Conservation (phyloP, 768 basidiomycete genomes). For the Nidula microcarpa region DNA sequence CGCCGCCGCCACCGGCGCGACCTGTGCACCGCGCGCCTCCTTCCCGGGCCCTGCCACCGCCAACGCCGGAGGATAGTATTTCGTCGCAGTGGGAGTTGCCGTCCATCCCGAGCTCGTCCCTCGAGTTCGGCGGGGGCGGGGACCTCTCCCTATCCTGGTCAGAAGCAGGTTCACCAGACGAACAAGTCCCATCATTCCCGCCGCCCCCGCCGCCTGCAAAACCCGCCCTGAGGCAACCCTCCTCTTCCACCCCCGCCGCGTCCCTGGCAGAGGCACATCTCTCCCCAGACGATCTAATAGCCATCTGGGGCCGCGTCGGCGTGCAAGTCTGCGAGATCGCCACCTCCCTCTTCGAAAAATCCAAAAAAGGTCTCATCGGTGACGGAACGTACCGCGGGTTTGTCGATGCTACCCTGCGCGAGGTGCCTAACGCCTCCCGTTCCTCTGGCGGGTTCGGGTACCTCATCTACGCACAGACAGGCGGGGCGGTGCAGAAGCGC, state of each 20-base stretch:
- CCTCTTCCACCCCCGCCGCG: neutral
- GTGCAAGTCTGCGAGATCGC: conserved; percentile 72
- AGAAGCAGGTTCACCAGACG: conserved; percentile 36
- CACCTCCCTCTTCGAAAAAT: conserved; percentile 63
- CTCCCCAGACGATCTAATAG: conserved; percentile 63
- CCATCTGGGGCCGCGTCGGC: conserved; percentile 72
- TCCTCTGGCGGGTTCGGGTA: conserved; percentile 58
- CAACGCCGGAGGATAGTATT: conserved; percentile 29
- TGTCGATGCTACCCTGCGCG: conserved; percentile 58
- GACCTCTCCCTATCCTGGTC: conserved; percentile 65
- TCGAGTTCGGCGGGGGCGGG: conserved; percentile 47
- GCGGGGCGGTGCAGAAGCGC: conserved; percentile 62
- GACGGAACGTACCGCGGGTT: conserved; percentile 86
- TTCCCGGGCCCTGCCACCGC: conserved; percentile 15
- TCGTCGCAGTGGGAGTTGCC: conserved; percentile 66
- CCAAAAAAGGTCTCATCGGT: conserved; percentile 74
- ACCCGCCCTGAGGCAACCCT: neutral
- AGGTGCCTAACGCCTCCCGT: conserved; percentile 60
- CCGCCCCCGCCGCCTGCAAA: conserved; percentile 20
- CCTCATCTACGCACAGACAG: conserved; percentile 72
- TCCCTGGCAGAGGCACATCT: conserved; percentile 30
- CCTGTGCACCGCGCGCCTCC: conserved; percentile 30
- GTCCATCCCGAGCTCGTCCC: conserved; percentile 46
- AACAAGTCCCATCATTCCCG: conserved; percentile 6
- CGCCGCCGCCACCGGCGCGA: conserved; percentile 46